Evolutionary conservation across 495 filamentous ascomycete genomes (phyloP), one percentile per base, ranked within the genome.

Genomic region (Neurospora sp.): DNA sequence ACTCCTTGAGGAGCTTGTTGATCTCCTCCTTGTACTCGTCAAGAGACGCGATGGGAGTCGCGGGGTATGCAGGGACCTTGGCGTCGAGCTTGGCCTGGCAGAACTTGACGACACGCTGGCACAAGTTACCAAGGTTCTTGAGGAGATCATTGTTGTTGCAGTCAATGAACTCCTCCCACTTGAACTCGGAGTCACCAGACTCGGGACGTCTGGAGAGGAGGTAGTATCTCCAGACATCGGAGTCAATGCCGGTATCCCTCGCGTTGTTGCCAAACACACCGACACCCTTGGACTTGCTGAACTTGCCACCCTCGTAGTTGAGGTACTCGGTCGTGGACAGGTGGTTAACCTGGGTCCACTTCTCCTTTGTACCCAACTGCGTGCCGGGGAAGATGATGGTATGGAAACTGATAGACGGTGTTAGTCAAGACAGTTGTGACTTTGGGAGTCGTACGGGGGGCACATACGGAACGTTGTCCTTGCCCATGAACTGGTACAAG

Each of bases 401-500:
- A 82, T 96, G 94, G 84, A 94, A 98, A 31, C 78, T 80, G 20
- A 31, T 40, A 4, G 14, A 5, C 16, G 0, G n/a, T 12, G 71
- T 76, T 44, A 73, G 71, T 48, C 31, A 66, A 18, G 12, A 66
- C 2, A 0, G 0, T 35, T 66, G 54, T 18, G 6, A 35, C 7
- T 14, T 62, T 18, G 12, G 18, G n/a, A 48, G 48, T 18, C 9
- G 14, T 14, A 0, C 14, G 23, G 5, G 9, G 9, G 16, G 27
- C 10, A 73, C 78, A 72, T 54, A 77, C 76, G 92, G 92, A 12
- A 97, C 93, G 75, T 98, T 98, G 84, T 98, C 95, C 83, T 98
- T 98, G 81, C 95, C 95, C 89, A 98, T 91, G 87, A 98, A 98
- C 81, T 99, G 96, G 81, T 96, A 98, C 6, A 99, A 89, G 78